A percentile compares a stretch with the other conserved stretches of the same genome.
phyloP scores from a whole-genome alignment of 805 yeast species.

The Saccharomycopsis javanensis region DNA sequence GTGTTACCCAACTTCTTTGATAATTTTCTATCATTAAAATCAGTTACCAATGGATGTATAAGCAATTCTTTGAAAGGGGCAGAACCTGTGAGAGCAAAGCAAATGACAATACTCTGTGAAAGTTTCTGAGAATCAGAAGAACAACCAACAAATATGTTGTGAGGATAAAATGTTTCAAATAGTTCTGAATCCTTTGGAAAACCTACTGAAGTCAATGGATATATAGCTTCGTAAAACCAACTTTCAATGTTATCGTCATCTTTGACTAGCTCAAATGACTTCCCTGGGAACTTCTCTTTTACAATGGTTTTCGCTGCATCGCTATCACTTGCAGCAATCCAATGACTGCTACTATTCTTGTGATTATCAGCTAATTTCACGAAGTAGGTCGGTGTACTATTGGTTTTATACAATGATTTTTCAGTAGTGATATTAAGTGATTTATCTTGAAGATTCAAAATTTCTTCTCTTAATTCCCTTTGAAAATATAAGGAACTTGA shows the following conservation, averaged over 20 bases:
- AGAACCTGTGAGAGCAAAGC: slow-evolving; percentile 72
- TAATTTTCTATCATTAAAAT: slow-evolving; percentile 98
- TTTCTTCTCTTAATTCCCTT: not conserved
- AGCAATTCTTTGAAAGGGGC: slow-evolving; percentile 90
- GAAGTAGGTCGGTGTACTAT: slow-evolving; percentile 78
- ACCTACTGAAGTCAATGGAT: slow-evolving; percentile 94
- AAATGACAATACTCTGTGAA: slow-evolving; percentile 84
- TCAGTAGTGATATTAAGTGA: slow-evolving; percentile 5
- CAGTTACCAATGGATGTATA: slow-evolving; percentile 96
- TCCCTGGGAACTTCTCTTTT: slow-evolving; percentile 52
- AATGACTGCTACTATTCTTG: slow-evolving; percentile 52
- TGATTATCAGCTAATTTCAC: slow-evolving; percentile 31
- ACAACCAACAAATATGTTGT: slow-evolving; percentile 83
- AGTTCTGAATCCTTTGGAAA: slow-evolving; percentile 70
- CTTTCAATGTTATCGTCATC: slow-evolving; percentile 97
- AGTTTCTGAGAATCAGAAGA: slow-evolving; percentile 99
- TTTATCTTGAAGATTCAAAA: not conserved
- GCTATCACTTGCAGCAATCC: slow-evolving; percentile 81
- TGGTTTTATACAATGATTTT: slow-evolving; percentile 1
- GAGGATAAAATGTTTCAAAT: slow-evolving; percentile 77
- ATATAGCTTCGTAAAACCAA: slow-evolving; percentile 86
- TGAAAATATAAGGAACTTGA: not conserved
- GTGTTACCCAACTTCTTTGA: slow-evolving; percentile 95
- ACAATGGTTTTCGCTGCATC: slow-evolving; percentile 87
- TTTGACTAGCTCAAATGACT: slow-evolving; percentile 63